A percentile compares a stretch with the other conserved stretches of the same genome.
These are phyloP conservation scores for Mucor indicus DNA, from an alignment of 371 early-diverging fungal genomes.

Conservation along the genomic window DNA sequence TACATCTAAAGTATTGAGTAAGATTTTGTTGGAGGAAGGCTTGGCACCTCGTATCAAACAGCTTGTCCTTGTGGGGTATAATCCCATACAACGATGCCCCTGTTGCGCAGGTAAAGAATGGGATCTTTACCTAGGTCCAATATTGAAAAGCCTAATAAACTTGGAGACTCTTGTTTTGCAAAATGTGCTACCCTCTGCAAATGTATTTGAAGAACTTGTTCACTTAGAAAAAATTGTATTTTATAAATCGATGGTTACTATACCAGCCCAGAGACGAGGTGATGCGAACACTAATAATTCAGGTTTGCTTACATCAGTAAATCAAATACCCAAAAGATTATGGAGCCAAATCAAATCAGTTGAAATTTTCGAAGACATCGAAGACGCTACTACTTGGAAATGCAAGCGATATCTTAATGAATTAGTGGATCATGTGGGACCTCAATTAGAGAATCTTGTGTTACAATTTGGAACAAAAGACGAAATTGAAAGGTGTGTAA, in stretches of 20 bases:
- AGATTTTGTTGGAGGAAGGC: neutral
- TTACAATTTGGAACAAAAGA: conserved; percentile 19
- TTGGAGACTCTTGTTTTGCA: conserved; percentile 14
- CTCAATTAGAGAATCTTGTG: conserved; percentile 5
- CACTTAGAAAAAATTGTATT: conserved; percentile 2
- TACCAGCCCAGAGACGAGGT: neutral
- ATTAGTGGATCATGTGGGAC: conserved; percentile 4
- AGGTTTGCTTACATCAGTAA: conserved; percentile 1
- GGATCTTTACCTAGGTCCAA: conserved; percentile 16
- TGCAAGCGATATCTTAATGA: conserved; percentile 7
- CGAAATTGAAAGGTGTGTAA: conserved; percentile 1
- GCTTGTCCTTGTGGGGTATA: conserved; percentile 14
- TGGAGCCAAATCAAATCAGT: conserved; percentile 15
- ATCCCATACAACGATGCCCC: conserved; percentile 23
- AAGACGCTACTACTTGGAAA: conserved; percentile 8
- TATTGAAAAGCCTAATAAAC: neutral
- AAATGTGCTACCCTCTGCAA: conserved; percentile 19
- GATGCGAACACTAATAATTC: neutral
- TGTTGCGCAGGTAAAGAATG: conserved; percentile 27
- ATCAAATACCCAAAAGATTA: conserved; percentile 4
- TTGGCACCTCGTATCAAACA: conserved; percentile 4
- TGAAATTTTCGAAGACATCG: conserved; percentile 19
- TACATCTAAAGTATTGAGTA: too few relatives aligned
- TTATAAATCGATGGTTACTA: conserved; percentile 3
- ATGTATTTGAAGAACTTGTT: conserved; percentile 5